These are phyloP conservation scores for Tulasnella sp. DNA, from an alignment of 768 basidiomycete species.

Conservation along the genomic window DNA sequence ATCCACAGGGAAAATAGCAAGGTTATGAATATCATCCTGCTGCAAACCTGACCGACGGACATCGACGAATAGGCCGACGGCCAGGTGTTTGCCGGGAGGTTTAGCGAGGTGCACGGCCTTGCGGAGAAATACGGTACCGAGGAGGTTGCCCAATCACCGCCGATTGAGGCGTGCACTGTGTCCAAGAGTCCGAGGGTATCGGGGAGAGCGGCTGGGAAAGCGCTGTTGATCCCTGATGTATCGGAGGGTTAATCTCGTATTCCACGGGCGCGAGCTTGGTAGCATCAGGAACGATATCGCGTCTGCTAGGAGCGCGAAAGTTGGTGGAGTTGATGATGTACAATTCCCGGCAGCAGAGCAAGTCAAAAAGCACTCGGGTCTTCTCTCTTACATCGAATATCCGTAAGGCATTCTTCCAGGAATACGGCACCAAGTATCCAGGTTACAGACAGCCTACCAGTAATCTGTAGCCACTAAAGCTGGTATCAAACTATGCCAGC, in stretches of 20 bases:
- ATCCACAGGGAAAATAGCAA: slow-evolving; percentile 56
- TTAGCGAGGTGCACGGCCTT: slow-evolving; percentile 45
- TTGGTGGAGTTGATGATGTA: slow-evolving; percentile 44
- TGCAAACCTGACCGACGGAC: not conserved
- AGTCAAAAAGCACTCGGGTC: slow-evolving; percentile 41
- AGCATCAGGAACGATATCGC: slow-evolving; percentile 45
- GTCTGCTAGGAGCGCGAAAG: slow-evolving; percentile 52
- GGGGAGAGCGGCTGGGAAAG: slow-evolving; percentile 42
- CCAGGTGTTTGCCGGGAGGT: slow-evolving; percentile 56
- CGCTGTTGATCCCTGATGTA: slow-evolving; percentile 59
- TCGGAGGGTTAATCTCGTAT: slow-evolving; percentile 50
- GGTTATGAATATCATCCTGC: not conserved
- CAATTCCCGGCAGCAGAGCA: slow-evolving; percentile 48
- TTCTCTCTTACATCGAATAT: not conserved
- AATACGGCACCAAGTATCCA: slow-evolving; percentile 49
- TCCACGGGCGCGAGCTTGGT: slow-evolving; percentile 45
- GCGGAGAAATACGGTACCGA: slow-evolving; percentile 44
- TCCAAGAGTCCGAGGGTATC: slow-evolving; percentile 50
- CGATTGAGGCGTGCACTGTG: slow-evolving; percentile 56
- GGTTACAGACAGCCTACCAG: slow-evolving; percentile 50
- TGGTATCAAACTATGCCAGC: slow-evolving; percentile 57
- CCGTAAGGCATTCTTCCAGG: slow-evolving; percentile 31
- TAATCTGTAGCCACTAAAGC: slow-evolving; percentile 77
- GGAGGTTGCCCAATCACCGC: slow-evolving; percentile 52
- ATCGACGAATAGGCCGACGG: slow-evolving; percentile 54